A percentile compares a stretch with the other conserved stretches of the same genome.
Evolutionary conservation across 2,329 filamentous ascomycete genomes (phyloP).

Genomic region (Epichloe hybrida): DNA sequence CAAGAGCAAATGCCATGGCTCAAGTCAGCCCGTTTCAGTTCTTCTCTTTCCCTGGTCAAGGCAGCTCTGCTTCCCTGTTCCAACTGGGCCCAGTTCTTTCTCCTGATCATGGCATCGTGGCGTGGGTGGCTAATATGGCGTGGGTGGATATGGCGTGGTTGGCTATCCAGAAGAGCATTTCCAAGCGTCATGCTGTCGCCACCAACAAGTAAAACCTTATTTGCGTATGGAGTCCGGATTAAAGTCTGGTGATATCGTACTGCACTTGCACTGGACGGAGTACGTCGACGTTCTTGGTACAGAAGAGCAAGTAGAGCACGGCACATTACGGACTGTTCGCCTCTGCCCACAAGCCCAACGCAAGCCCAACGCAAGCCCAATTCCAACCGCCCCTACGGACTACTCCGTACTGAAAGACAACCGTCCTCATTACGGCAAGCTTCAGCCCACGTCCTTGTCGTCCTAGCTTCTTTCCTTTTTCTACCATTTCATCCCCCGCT

Average conservation of each 20-base stretch:
- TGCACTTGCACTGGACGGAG: too few relatives aligned
- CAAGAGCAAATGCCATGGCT: too few relatives aligned
- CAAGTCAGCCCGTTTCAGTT: too few relatives aligned
- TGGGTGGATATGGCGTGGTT: background rate
- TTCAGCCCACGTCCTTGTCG: background rate
- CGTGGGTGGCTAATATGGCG: background rate
- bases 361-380: too few relatives aligned
- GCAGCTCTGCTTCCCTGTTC: background rate
- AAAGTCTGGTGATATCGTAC: too few relatives aligned
- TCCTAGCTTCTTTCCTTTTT: background rate
- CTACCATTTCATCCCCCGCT: background rate
- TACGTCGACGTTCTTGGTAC: too few relatives aligned
- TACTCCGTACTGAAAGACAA: too few relatives aligned
- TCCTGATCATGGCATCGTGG: background rate
- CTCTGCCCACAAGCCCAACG: too few relatives aligned
- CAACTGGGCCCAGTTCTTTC: background rate
- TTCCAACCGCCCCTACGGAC: too few relatives aligned
- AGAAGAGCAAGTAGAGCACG: too few relatives aligned
- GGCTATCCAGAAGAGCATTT: background rate
- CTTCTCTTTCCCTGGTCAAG: background rate
- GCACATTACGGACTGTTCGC: too few relatives aligned
- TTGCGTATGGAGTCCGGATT: background rate
- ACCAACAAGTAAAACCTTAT: conserved; percentile 1
- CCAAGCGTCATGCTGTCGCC: background rate
- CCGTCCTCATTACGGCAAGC: too few relatives aligned